Percentiles rank a stretch among this genome's conserved stretches.
Conservation (phyloP, 495 filamentous ascomycete genomes). For the Collariella sp. region DNA sequence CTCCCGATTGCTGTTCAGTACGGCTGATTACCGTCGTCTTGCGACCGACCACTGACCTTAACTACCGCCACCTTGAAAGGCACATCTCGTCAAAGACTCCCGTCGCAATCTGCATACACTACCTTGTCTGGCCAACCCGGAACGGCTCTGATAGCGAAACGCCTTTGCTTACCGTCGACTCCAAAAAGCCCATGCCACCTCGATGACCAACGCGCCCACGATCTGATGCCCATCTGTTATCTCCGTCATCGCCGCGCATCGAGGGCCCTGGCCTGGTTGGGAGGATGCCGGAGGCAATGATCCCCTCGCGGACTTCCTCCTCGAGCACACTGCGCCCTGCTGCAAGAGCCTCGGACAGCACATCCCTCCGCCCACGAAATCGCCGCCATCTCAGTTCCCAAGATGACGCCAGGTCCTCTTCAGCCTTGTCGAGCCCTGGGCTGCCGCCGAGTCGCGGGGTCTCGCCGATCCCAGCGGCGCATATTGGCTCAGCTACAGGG, state of each 20-base stretch:
- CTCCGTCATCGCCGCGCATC: constrained; percentile 18
- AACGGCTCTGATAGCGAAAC: no score
- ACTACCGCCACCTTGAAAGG: not conserved
- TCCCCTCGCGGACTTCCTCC: constrained; percentile 18
- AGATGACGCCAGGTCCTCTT: constrained; percentile 11
- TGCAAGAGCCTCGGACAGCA: constrained; percentile 18
- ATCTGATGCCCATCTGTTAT: constrained; percentile 26
- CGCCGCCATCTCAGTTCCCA: constrained; percentile 18
- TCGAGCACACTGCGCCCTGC: constrained; percentile 20
- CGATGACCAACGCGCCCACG: constrained; percentile 6
- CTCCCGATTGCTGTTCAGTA: constrained; percentile 2
- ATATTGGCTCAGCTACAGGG: constrained; percentile 29
- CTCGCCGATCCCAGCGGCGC: constrained; percentile 36
- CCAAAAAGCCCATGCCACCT: not conserved
- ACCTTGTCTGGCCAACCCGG: constrained; percentile 3
- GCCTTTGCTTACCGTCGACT: no score
- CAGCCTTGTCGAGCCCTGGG: constrained; percentile 19
- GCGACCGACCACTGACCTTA: not conserved
- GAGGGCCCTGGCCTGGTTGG: constrained; percentile 22
- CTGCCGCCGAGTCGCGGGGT: constrained; percentile 26
- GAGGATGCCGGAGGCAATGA: constrained; percentile 28
- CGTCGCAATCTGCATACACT: no score
- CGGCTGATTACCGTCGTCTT: not conserved
- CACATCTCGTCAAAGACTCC: not conserved
- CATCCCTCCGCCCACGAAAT: constrained; percentile 25